Evolutionary conservation across 768 basidiomycete species (phyloP).

Genomic region (Cystofilobasidium capitatum): DNA sequence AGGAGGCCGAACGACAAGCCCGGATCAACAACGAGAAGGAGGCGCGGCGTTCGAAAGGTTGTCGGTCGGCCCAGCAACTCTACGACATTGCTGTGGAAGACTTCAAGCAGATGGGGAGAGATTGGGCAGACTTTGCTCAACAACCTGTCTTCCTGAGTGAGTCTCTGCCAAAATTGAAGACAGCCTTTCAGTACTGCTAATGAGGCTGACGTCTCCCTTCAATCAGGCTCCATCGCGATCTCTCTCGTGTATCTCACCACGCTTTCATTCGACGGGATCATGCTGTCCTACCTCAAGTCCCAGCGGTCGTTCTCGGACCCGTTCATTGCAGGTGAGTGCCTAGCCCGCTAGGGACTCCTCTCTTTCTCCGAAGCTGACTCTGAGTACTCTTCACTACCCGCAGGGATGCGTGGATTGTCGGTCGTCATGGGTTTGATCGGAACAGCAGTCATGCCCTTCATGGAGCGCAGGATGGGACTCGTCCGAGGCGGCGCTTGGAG

Average conservation of each 20-base stretch:
- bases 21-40: slow-evolving; percentile 28
- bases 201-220: background rate
- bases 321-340: too few relatives aligned
- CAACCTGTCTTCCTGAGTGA: slow-evolving; percentile 40
- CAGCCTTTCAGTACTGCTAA: background rate
- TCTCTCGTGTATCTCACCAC: slow-evolving; percentile 45
- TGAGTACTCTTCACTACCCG: too few relatives aligned
- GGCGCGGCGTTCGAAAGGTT: background rate
- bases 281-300: slow-evolving; percentile 48
- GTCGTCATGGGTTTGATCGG: slow-evolving; percentile 47
- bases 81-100: background rate
- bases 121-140: slow-evolving; percentile 42
- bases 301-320: slow-evolving; percentile 43
- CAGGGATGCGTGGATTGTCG: slow-evolving; percentile 46
- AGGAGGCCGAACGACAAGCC: slow-evolving; percentile 30
- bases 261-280: slow-evolving; percentile 48
- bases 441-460: slow-evolving; percentile 43
- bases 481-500: slow-evolving; percentile 49
- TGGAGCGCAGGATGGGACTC: slow-evolving; percentile 45
- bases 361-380: too few relatives aligned
- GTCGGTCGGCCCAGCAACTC: background rate
- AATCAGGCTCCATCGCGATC: slow-evolving; percentile 40
- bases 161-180: too few relatives aligned
- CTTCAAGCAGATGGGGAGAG: slow-evolving; percentile 5
- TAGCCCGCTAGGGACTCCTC: too few relatives aligned